These are phyloP conservation scores for Pinus taeda DNA, from an alignment of 75 land plant species.

Conservation along the genomic window DNA sequence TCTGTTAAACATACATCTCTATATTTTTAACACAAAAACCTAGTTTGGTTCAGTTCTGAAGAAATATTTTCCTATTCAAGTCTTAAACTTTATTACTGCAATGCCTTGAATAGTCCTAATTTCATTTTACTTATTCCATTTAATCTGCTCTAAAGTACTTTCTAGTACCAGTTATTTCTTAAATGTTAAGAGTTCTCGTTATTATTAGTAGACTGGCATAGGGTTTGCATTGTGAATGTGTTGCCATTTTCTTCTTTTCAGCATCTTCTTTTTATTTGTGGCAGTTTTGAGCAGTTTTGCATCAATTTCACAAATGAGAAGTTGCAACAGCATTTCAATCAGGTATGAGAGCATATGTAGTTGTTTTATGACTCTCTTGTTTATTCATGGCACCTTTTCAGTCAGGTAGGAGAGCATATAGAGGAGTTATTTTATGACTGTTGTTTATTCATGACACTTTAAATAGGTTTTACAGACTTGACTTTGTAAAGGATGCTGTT, in stretches of 20 bases:
- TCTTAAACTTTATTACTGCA: neutral
- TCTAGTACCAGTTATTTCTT: neutral
- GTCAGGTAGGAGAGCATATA: too few relatives aligned
- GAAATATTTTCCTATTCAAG: neutral
- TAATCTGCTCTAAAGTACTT: neutral
- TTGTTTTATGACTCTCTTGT: neutral
- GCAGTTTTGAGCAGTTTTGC: slow-evolving; percentile 53
- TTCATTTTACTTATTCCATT: neutral
- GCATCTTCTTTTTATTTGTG: neutral
- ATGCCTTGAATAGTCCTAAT: neutral
- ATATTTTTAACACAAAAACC: neutral
- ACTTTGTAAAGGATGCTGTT: neutral
- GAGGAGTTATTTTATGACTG: neutral
- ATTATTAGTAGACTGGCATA: neutral
- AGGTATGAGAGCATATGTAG: slow-evolving; percentile 19
- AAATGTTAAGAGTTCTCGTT: neutral
- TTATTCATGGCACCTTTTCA: neutral
- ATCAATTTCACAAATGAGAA: slow-evolving; percentile 56
- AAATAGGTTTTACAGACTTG: neutral
- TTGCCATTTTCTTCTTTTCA: neutral
- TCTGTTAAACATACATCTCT: neutral
- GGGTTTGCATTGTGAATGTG: neutral
- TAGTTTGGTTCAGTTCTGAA: neutral
- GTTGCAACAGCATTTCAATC: slow-evolving; percentile 57
- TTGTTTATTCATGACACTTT: neutral